Percentiles rank a stretch among this genome's conserved stretches.
phyloP scores from a whole-genome alignment of 495 filamentous ascomycete genomes.

The Lophiostoma macrostomum region DNA sequence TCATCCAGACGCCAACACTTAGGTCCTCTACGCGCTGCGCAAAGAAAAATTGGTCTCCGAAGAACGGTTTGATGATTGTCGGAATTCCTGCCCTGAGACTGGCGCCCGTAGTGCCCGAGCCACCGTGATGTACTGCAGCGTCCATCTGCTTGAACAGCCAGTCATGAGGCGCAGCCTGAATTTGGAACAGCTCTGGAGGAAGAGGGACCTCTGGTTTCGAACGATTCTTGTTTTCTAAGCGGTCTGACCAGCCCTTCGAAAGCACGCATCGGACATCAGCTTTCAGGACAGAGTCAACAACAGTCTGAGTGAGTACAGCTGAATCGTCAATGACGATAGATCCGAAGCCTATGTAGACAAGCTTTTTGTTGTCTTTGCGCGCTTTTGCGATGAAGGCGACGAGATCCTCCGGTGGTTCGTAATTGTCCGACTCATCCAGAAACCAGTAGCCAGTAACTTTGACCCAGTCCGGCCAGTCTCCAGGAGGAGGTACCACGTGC shows the following conservation, averaged over 20 bases:
- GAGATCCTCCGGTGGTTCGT: conserved; percentile 72
- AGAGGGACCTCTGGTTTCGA: conserved; percentile 65
- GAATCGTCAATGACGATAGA: conserved; percentile 94
- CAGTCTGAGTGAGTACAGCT: conserved; percentile 77
- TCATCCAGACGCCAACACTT: conserved; percentile 86
- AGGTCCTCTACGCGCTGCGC: conserved; percentile 84
- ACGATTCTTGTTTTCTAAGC: conserved; percentile 60
- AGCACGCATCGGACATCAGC: conserved; percentile 94
- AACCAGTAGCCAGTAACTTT: conserved; percentile 98
- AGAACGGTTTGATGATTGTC: conserved; percentile 94
- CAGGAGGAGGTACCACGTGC: conserved; percentile 81
- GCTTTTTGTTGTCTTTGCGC: conserved; percentile 75
- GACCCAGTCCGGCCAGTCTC: conserved; percentile 98
- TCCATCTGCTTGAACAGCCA: conserved; percentile 96
- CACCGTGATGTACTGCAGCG: conserved; percentile 91
- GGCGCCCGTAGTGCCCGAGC: conserved; percentile 91
- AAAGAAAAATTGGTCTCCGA: conserved; percentile 97
- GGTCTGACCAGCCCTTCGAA: conserved; percentile 99
- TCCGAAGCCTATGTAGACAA: conserved; percentile 96
- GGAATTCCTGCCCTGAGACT: conserved; percentile 89
- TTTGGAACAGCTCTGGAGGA: conserved; percentile 78
- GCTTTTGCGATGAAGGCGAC: conserved; percentile 76
- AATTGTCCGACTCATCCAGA: conserved; percentile 74
- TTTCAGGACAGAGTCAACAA: conserved; percentile 85
- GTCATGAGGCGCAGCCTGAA: conserved; percentile 89